These are phyloP conservation scores for Talaromyces sp. DNA, from an alignment of 2,329 filamentous ascomycete species.

Conservation along the genomic window DNA sequence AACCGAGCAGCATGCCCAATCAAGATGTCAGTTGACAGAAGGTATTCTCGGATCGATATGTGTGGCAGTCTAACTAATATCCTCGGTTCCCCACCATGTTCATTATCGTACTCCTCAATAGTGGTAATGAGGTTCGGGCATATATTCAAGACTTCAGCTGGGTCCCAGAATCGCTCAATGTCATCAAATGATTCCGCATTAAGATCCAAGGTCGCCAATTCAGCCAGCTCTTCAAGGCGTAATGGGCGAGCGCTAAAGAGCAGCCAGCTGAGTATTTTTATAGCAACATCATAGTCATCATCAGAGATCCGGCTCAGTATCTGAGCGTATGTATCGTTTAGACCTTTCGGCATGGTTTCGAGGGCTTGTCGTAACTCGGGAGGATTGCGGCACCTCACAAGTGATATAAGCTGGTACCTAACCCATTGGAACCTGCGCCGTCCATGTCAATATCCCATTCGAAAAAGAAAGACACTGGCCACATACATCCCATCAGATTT, in stretches of 20 bases:
- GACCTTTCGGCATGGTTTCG: background rate
- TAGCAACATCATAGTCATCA: slow-evolving; percentile 1
- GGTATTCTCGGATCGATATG: slow-evolving; percentile 12
- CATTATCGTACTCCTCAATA: background rate
- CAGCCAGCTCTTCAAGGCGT: slow-evolving; percentile 11
- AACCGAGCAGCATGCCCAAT: background rate
- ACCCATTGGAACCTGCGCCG: slow-evolving; percentile 13
- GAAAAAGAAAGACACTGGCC: background rate
- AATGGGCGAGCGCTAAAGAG: slow-evolving; percentile 8
- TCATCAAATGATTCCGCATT: background rate
- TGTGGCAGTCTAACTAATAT: slow-evolving; percentile 11
- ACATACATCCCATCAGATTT: slow-evolving; percentile 14
- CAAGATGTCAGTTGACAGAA: slow-evolving; percentile 5
- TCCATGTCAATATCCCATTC: background rate
- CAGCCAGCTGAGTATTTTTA: slow-evolving; percentile 12
- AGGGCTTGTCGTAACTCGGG: slow-evolving; percentile 9
- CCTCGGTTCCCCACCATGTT: background rate
- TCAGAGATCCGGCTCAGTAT: slow-evolving; percentile 8
- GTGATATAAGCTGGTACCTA: slow-evolving; percentile 5
- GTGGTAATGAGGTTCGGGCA: slow-evolving; percentile 10
- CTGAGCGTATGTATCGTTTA: slow-evolving; percentile 11
- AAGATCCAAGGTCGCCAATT: slow-evolving; percentile 10
- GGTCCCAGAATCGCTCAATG: slow-evolving; percentile 7
- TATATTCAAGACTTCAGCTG: slow-evolving; percentile 10
- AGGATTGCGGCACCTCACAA: background rate